Evolutionary conservation across 148 eudicot genomes (phyloP), one percentile per base, ranked within the genome.

Genomic region (Selenicereus undatus): DNA sequence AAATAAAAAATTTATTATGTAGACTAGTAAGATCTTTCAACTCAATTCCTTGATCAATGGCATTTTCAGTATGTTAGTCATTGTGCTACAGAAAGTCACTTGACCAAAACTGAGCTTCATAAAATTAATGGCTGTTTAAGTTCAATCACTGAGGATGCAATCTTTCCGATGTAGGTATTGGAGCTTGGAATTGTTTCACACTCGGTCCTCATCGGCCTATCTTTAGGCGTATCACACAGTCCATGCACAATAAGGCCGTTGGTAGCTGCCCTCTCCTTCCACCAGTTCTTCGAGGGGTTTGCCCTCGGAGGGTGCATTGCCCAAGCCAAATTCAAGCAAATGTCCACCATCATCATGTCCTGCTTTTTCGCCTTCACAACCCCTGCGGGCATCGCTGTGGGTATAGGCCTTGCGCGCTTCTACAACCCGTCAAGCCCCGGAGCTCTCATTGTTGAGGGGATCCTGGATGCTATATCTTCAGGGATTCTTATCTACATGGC

Each of bases 401-500:
- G 99, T 72, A 88, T 86, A 4, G 89, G 86, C 3, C 84, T 92
- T 18, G 88, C 97, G 8, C 88, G 90, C 0, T 86, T 90, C 79
- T 94, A 97, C 86, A 88, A 94, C 82, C 90, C 92, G 0, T 82
- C 89, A 12, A 97, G 97, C 83, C 92, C 97, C 0, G 52, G 95
- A 62, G 95, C 99, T 0, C 85, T 97, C 39, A 73, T 91, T 0
- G 74, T 92, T 2, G 99, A 97, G 86, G 99, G 99, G 74, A 84
- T 89, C 42, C 88, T 97, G 16, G 97, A 94, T 69, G 92, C 98
- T 0, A 80, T 94, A 50, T 97, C 99, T 5, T 93, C 99, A 3
- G 99, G 99, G 42, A 97, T 97, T 71, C 89, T 97, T 11, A 89
- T 97, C 26, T 97, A 97, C 83, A 97, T 97, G 99, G 88, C 99